A percentile compares a stretch with the other conserved stretches of the same genome.
Conservation (phyloP, 2,329 filamentous ascomycete species). For the Cercospora citrullina region DNA sequence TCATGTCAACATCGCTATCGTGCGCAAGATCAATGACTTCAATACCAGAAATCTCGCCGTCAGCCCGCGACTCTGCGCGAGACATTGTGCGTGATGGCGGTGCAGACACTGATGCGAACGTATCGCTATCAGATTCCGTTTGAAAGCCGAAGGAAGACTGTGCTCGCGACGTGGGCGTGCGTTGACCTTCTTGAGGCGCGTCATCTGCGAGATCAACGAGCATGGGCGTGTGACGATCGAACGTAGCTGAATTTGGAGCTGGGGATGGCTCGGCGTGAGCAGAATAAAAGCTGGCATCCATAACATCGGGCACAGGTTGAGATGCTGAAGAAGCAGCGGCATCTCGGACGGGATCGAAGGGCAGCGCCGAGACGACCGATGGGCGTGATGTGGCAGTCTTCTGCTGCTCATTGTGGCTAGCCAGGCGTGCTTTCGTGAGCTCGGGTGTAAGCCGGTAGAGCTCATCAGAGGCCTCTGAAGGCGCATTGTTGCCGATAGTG, state of each 20-base stretch:
- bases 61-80: constrained; percentile 22
- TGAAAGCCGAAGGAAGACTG: constrained; percentile 33
- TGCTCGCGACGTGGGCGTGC: constrained; percentile 27
- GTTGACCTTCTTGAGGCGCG: constrained; percentile 22
- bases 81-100: constrained; percentile 22
- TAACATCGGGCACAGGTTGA: constrained; percentile 17
- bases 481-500: background rate
- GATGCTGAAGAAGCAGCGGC: constrained; percentile 27
- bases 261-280: constrained; percentile 30
- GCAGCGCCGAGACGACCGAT: constrained; percentile 14
- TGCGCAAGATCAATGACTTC: constrained; percentile 37
- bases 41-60: constrained; percentile 29
- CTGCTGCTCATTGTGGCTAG: constrained; percentile 28
- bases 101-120: constrained; percentile 30
- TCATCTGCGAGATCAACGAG: constrained; percentile 30
- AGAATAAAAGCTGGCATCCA: constrained; percentile 37
- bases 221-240: constrained; percentile 22
- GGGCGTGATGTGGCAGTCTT: background rate
- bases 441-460: constrained; percentile 39
- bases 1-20: constrained; percentile 39
- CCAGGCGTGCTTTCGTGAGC: constrained; percentile 37
- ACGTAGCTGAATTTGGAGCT: constrained; percentile 20
- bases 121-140: constrained; percentile 34
- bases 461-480: constrained; percentile 30
- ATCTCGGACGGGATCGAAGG: constrained; percentile 38